Base-by-base conservation (phyloP, 2,329 filamentous ascomycete genomes). In the Botrytis sinoallii region DNA sequence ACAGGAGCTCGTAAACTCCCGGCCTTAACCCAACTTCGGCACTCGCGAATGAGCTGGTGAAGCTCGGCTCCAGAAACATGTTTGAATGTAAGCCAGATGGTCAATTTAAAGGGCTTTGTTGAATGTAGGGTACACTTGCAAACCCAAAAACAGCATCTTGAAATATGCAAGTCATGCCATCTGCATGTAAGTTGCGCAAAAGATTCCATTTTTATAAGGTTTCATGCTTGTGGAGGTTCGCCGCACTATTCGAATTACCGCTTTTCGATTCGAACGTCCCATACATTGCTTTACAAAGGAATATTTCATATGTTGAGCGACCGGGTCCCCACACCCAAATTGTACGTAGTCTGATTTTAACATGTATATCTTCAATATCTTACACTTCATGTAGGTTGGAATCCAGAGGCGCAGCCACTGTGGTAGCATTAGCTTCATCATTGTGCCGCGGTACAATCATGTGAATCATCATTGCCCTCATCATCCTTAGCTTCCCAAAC, bases 311-410 rank as follows among this genome's bases (percentile, higher is more conserved):
- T 32, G 10, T 42, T 42, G 35, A 57, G n/a, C 38, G 18, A 44
- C 38, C 48, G 32, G 46, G 44, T 42, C 38, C 66, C 29, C 66
- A 69, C 48, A 32, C n/a, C 25, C 22, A 25, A 6, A 5, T 42
- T 4, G 35, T 68, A 55, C 9, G 66, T 32, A 69, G 38, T 10
- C 38, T 69, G 66, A 42, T 32, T 25, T 42, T 4, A n/a, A 57
- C 48, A 69, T 69, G 12, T 38, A 57, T 57, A 59, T 57, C 66
- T 57, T 69, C 66, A 32, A 22, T 69, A 69, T 69, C 66, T 57
- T 69, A 69, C 66, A 69, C 48, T 42, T 69, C 25, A 40, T 42
- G 48, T 38, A 6, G 48, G 38, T 69, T 7, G 38, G 42, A 25
- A 22, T 57, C 48, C 66, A 57, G 7, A 57, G 66, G 38, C 38